Percentiles rank a stretch among this genome's conserved stretches.
phyloP scores from a whole-genome alignment of 345 rosid species.

The Carallia brachiata region DNA sequence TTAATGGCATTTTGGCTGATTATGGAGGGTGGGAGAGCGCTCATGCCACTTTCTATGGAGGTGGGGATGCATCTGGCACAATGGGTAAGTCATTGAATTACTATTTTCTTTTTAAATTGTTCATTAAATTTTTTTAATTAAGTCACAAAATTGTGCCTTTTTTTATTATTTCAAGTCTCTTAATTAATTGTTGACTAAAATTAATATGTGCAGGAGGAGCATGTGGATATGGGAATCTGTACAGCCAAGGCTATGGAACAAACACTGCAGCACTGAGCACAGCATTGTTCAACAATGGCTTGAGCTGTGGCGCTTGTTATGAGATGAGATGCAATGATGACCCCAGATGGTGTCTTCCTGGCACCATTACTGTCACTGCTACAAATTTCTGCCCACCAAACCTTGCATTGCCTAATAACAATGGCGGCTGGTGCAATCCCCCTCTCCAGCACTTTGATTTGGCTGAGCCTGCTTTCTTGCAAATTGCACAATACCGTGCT shows the following conservation, averaged over 20 bases:
- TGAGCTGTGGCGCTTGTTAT: constrained; percentile 26
- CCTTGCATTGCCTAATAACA: constrained; percentile 41
- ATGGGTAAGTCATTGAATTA: constrained; percentile 31
- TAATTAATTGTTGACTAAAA: not conserved
- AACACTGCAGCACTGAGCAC: constrained; percentile 30
- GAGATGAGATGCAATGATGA: constrained; percentile 24
- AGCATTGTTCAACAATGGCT: constrained; percentile 28
- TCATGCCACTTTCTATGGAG: constrained; percentile 52
- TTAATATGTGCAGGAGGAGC: constrained; percentile 21
- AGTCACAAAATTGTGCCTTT: no score
- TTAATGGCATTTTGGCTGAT: constrained; percentile 22
- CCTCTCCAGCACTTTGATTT: constrained; percentile 60
- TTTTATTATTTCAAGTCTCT: not conserved
- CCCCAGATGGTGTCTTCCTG: constrained; percentile 23
- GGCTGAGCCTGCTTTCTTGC: constrained; percentile 56
- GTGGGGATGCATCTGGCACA: constrained; percentile 46
- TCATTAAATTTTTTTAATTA: no score
- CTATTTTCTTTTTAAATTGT: no score
- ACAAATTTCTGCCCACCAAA: constrained; percentile 55
- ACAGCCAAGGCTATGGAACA: constrained; percentile 29
- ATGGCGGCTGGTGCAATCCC: constrained; percentile 71
- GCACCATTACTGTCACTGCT: constrained; percentile 19
- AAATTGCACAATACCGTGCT: constrained; percentile 54
- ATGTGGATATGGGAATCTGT: constrained; percentile 27
- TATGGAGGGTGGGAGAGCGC: constrained; percentile 42